Conservation (phyloP, 805 yeast genomes). For the Candida palmyrensis region DNA sequence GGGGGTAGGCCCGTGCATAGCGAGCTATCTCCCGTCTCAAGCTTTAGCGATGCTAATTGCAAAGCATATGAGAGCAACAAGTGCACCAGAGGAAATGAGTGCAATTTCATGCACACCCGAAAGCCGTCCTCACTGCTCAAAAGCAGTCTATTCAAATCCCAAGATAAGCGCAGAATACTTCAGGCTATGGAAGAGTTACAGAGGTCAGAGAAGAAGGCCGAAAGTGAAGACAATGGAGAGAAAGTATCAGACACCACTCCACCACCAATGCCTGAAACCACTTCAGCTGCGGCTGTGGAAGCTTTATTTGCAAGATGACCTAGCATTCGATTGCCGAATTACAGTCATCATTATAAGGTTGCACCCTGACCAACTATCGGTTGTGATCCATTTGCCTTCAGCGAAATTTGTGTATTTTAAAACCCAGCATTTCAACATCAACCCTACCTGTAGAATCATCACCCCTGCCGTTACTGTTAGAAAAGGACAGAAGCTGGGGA, state of each 20-base stretch:
- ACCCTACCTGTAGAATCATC: too few species aligned
- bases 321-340: too few species aligned
- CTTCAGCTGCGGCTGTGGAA: slow-evolving; percentile 8
- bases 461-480: too few species aligned
- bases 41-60: slow-evolving; percentile 69
- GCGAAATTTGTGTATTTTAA: too few species aligned
- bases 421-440: too few species aligned
- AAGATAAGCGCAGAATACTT: slow-evolving; percentile 23
- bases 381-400: too few species aligned
- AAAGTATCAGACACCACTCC: background rate
- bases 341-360: too few species aligned
- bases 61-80: slow-evolving; percentile 56
- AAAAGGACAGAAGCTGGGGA: too few species aligned
- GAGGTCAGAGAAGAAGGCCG: background rate
- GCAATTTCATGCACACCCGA: slow-evolving; percentile 83
- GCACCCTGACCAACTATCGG: too few species aligned
- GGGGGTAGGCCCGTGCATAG: slow-evolving; percentile 72
- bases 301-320: slow-evolving; percentile 4
- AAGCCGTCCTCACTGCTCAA: slow-evolving; percentile 45
- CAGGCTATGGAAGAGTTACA: slow-evolving; percentile 11
- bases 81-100: slow-evolving; percentile 77
- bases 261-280: slow-evolving; percentile 1
- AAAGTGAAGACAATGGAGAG: background rate
- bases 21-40: slow-evolving; percentile 71
- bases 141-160: slow-evolving; percentile 34